These are phyloP conservation scores for Trifolium dubium DNA, from an alignment of 306 rosid species.

Conservation along the genomic window DNA sequence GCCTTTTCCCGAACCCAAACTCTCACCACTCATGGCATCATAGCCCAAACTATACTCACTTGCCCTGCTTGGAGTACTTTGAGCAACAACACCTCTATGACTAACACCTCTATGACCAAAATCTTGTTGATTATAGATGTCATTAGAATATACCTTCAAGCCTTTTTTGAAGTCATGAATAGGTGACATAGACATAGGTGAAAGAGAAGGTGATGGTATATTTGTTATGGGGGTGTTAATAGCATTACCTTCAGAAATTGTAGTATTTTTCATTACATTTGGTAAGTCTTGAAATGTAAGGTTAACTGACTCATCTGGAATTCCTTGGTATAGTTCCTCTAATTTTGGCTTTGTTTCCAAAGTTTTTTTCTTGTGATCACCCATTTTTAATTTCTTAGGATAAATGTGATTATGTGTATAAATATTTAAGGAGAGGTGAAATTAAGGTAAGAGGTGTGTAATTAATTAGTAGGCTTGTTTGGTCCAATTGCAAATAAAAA, in stretches of 20 bases:
- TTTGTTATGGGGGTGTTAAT: slow-evolving; percentile 1
- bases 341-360: slow-evolving; percentile 60
- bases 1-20: slow-evolving; percentile 48
- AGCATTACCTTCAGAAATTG: slow-evolving; percentile 13
- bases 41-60: slow-evolving; percentile 37
- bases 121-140: slow-evolving; percentile 6
- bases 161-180: slow-evolving; percentile 68
- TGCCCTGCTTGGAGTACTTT: slow-evolving; percentile 15
- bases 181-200: slow-evolving; percentile 50
- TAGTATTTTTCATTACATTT: slow-evolving; percentile 20
- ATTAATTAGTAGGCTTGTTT: slow-evolving; percentile 20
- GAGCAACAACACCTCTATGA: slow-evolving; percentile 16
- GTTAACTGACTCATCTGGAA: slow-evolving; percentile 88
- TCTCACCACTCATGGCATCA: slow-evolving; percentile 52
- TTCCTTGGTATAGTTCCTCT: slow-evolving; percentile 75
- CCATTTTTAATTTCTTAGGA: slow-evolving; percentile 42
- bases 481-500: slow-evolving; percentile 30
- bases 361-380: slow-evolving; percentile 49
- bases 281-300: slow-evolving; percentile 84
- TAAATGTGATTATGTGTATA: background rate
- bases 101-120: background rate
- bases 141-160: slow-evolving; percentile 44
- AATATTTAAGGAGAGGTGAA: slow-evolving; percentile 36
- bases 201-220: slow-evolving; percentile 32
- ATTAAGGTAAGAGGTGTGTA: slow-evolving; percentile 12